These are phyloP conservation scores for Vanderwaltozyma polyspora DNA, from an alignment of 805 yeast species.

Conservation along the genomic window DNA sequence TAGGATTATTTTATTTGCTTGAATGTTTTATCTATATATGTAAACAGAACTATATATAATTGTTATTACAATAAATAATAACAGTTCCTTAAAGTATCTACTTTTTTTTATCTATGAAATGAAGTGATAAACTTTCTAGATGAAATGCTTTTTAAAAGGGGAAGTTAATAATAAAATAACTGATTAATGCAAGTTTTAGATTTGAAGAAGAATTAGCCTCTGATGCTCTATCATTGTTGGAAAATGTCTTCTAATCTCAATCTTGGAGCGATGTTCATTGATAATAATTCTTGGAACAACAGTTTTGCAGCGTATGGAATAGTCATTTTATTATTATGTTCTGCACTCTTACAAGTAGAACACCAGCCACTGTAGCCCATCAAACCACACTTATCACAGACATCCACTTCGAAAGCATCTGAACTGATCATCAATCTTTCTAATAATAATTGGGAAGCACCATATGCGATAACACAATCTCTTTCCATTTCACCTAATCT, in stretches of 20 bases:
- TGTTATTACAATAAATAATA: too few species aligned
- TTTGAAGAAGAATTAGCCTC: too few species aligned
- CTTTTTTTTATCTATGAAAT: too few species aligned
- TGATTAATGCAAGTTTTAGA: too few species aligned
- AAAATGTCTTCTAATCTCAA: slow-evolving; percentile 81
- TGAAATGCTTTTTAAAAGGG: too few species aligned
- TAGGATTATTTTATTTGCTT: too few species aligned
- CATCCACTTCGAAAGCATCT: slow-evolving; percentile 95
- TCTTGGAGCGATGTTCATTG: slow-evolving; percentile 99
- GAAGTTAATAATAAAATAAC: too few species aligned
- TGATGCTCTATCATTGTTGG: too few species aligned
- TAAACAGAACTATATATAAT: too few species aligned
- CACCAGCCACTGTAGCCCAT: slow-evolving; percentile 99
- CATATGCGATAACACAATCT: slow-evolving; percentile 98
- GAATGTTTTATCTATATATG: too few species aligned
- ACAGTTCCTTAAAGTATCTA: too few species aligned
- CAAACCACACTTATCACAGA: slow-evolving; percentile 86
- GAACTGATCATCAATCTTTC: slow-evolving; percentile 95
- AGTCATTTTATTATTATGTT: slow-evolving; percentile 80
- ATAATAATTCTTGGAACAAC: slow-evolving; percentile 88
- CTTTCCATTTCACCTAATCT: slow-evolving; percentile 99
- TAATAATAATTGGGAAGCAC: slow-evolving; percentile 87
- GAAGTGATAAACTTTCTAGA: too few species aligned
- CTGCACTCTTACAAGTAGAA: slow-evolving; percentile 86
- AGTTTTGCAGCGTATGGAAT: slow-evolving; percentile 98